Conservation (phyloP, 345 rosid species). For the Gossypioides kirkii region DNA sequence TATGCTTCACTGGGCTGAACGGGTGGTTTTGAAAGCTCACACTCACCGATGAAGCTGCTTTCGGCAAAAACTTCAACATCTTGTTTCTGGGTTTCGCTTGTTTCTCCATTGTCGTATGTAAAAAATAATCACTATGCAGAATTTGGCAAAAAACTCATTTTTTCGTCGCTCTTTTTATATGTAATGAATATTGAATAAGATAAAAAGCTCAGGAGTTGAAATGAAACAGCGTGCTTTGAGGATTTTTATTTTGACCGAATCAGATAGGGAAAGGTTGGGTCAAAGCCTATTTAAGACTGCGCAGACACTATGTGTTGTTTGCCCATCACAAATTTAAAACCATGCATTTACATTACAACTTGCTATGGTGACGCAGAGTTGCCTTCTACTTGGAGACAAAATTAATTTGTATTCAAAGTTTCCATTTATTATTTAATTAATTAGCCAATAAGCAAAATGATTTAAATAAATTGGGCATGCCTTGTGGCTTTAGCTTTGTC, state of each 20-base stretch:
- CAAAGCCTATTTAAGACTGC: conserved; percentile 17
- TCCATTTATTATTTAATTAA: not conserved
- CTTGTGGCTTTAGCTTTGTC: conserved; percentile 5
- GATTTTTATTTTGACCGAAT: conserved; percentile 14
- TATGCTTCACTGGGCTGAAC: conserved; percentile 53
- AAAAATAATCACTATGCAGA: not conserved
- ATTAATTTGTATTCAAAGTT: not conserved
- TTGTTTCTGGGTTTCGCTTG: conserved; percentile 32
- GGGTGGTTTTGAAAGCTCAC: conserved; percentile 48
- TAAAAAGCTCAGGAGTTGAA: not conserved
- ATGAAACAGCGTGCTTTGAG: not conserved
- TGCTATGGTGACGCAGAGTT: not conserved
- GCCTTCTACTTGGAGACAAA: not conserved
- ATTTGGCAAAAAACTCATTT: not conserved
- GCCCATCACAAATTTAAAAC: conserved; percentile 8
- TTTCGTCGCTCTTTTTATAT: not conserved
- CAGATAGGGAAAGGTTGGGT: conserved; percentile 14
- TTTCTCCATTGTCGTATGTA: conserved; percentile 31
- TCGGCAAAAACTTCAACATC: conserved; percentile 55
- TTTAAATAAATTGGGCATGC: not conserved
- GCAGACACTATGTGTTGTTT: not conserved
- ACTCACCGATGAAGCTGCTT: conserved; percentile 37
- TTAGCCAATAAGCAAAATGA: not conserved
- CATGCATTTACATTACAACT: conserved; percentile 2
- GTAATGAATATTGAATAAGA: not conserved